Evolutionary conservation across 805 yeast species (phyloP), one percentile per base, ranked within the genome.

Genomic region (Teunomyces stri): DNA sequence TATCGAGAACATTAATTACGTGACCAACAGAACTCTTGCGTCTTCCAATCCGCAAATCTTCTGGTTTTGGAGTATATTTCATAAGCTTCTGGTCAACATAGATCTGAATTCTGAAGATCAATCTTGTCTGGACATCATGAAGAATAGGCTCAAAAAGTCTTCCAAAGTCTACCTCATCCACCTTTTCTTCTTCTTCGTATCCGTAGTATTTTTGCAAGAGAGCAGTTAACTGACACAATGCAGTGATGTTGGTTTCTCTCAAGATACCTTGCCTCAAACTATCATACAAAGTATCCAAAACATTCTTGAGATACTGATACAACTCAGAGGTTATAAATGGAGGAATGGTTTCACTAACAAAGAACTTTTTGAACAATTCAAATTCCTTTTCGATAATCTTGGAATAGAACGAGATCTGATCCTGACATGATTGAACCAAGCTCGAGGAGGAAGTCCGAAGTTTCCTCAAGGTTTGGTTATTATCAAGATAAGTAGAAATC

Each of bases 221-320:
- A 0, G 87, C 77, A 2, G 90, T 81, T 37, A 89, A 69, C 57
- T 89, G 95, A 65, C 96, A 88, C 20, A 94, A 67, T 9, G 74
- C 74, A 20, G 76, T 72, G 22, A 92, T 83, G 52, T 82, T 83
- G 11, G 77, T 70, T 61, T 91, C 97, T 48, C 85, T 78, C 36
- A 90, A 71, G 1, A 89, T 79, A 42, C 76, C 73, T 48, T 82
- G 78, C 52, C 97, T 75, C 30, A 89, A 62, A 2, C 74, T 64
- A 52, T 87, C 92, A 57, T 90, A 87, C 21, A 91, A 66, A 0
- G 96, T 94, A 31, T 89, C 96, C 28, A 88, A 72, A 3, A 89
- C 56, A 20, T 73, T 75, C 40, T 76, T 79, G 50, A 87, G 78
- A 82, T 88, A 89, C 5, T 68, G 65, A 47, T 78, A 76, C 41